phyloP scores from a whole-genome alignment of 1,284 basidiomycete species.

The Pyrrhoderma lamaoense region DNA sequence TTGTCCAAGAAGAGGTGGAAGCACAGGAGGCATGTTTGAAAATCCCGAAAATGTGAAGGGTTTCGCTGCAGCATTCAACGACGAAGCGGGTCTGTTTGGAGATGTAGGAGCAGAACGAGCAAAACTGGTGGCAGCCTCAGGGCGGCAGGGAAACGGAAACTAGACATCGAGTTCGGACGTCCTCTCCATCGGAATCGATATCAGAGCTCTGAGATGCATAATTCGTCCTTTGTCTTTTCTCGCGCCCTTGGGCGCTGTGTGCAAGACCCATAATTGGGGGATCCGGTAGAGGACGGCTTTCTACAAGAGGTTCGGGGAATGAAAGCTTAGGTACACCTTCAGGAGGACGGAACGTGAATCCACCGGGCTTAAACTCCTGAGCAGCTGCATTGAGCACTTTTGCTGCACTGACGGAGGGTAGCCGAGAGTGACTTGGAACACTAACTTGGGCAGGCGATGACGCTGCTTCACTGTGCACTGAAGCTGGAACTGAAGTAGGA shows the following conservation, averaged over 20 bases:
- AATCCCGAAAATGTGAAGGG: conserved; percentile 62
- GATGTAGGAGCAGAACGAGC: conserved; percentile 40
- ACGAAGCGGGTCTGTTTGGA: conserved; percentile 26
- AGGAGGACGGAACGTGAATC: conserved; percentile 69
- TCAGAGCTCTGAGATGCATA: conserved; percentile 38
- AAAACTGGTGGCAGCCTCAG: conserved; percentile 42
- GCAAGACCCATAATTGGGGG: conserved; percentile 24
- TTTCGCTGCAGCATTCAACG: conserved; percentile 39
- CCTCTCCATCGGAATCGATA: conserved; percentile 35
- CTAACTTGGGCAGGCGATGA: conserved; percentile 32
- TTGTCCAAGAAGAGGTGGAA: conserved; percentile 14
- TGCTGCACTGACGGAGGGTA: conserved; percentile 48
- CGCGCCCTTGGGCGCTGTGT: conserved; percentile 53
- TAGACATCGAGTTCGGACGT: conserved; percentile 48
- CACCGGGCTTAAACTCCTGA: conserved; percentile 67
- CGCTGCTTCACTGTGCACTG: conserved; percentile 20
- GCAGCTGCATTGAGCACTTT: conserved; percentile 66
- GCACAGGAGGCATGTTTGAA: conserved; percentile 23
- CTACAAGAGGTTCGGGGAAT: conserved; percentile 29
- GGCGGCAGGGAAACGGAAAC: conserved; percentile 65
- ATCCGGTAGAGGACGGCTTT: conserved; percentile 28
- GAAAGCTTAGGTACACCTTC: conserved; percentile 53
- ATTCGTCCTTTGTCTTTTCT: conserved; percentile 50
- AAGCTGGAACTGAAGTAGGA: conserved; percentile 18
- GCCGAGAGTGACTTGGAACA: conserved; percentile 42